Base-by-base conservation (phyloP, 2,329 filamentous ascomycete species). In the Pseudogymnoascus sp. region DNA sequence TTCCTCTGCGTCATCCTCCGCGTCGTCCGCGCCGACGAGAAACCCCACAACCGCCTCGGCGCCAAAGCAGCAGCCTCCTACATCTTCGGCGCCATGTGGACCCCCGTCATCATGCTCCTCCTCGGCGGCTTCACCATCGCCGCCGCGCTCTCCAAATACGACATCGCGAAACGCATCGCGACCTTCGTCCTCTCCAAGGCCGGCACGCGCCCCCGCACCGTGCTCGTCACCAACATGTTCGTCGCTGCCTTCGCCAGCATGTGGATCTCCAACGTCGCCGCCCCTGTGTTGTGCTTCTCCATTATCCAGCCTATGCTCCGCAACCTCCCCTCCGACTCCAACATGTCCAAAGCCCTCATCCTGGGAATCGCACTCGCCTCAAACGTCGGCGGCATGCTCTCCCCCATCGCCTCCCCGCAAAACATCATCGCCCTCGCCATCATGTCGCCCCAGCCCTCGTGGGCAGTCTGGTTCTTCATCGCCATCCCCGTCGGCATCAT, bases 231-330 rank as follows among this genome's bases (percentile, higher is more conserved):
- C 60, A 97, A 93, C 76, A 99, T 99, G 94, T 92, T 97, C 69
- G 94, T 99, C 41, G 92, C 93, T 61, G 95, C 94, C 70, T 95
- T 99, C 73, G 88, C 95, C 7, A 97, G 92, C 69, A 99, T 99
- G 94, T 91, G 96, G 81, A 97, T 99, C 70, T 96, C 92, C 76
- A 99, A 99, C 68, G 95, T 99, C 28, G 94, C 94, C 1, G 93
- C 95, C 1, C 94, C 94, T 0, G 94, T 99, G 8, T 82, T 99
- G 37, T 99, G 94, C 78, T 97, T 95, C 74, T 96, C 92, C 18
- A 97, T 99, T 70, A 96, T 99, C 63, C 92, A 96, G 81, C 94
- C 95, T 3, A 92, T 99, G 78, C 82, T 99, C 28, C 90, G 94
- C 63, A 99, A 97, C 64, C 82, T 99, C 35, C 89, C 93, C 0